Percentiles rank a stretch among this genome's conserved stretches.
phyloP scores from a whole-genome alignment of 2,329 filamentous ascomycete species.

The Acrodontium crateriforme region DNA sequence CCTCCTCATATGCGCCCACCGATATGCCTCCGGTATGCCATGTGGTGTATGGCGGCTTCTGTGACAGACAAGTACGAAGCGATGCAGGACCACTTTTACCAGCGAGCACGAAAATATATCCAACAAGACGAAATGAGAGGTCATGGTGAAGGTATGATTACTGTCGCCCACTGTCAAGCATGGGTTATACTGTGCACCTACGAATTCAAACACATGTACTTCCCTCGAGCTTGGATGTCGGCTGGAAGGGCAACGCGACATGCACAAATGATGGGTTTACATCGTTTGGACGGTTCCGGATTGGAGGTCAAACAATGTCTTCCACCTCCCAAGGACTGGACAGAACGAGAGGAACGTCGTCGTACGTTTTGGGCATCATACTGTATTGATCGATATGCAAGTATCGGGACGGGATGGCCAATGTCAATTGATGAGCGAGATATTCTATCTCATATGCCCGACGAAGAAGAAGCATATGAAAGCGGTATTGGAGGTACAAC shows the following conservation, averaged over 20 bases:
- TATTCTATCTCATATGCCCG: slow-evolving; percentile 72
- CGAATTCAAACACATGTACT: slow-evolving; percentile 97
- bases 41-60: slow-evolving; percentile 89
- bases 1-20: slow-evolving; percentile 77
- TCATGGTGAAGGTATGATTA: slow-evolving; percentile 79
- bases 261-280: slow-evolving; percentile 82
- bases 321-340: slow-evolving; percentile 79
- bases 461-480: slow-evolving; percentile 72
- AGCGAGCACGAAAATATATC: slow-evolving; percentile 75
- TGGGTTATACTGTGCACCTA: slow-evolving; percentile 69
- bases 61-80: slow-evolving; percentile 67
- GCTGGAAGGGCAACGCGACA: slow-evolving; percentile 69
- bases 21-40: slow-evolving; percentile 78
- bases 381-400: slow-evolving; percentile 79
- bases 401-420: slow-evolving; percentile 93
- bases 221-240: slow-evolving; percentile 89
- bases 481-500: slow-evolving; percentile 63
- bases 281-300: slow-evolving; percentile 68
- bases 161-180: slow-evolving; percentile 71
- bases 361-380: slow-evolving; percentile 94
- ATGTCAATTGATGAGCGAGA: slow-evolving; percentile 88
- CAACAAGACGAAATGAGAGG: slow-evolving; percentile 85
- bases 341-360: slow-evolving; percentile 77
- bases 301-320: slow-evolving; percentile 89
- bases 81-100: slow-evolving; percentile 80